Conservation (phyloP, 768 basidiomycete genomes). For the Tylopilus sp. region DNA sequence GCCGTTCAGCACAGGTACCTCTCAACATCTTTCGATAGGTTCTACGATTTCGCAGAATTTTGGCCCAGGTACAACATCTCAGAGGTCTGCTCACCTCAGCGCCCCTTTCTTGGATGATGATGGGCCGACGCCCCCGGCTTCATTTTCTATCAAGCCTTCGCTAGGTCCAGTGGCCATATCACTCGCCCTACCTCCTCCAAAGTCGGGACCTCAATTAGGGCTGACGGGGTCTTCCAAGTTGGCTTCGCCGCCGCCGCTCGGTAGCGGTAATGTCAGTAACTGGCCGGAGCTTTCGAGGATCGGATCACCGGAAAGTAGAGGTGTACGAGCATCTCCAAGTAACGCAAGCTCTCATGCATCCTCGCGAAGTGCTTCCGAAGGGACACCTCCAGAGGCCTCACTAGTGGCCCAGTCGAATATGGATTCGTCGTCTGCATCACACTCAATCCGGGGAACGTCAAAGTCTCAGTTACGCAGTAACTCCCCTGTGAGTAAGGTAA, state of each 20-base stretch:
- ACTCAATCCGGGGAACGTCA: conserved; percentile 15
- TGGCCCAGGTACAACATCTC: conserved; percentile 8
- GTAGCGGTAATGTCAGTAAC: background rate
- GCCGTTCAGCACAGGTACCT: conserved; percentile 8
- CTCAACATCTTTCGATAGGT: conserved; percentile 10
- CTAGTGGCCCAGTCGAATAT: conserved; percentile 13
- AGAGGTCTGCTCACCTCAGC: conserved; percentile 5
- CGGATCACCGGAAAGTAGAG: conserved; percentile 16
- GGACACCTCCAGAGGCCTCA: conserved; percentile 3
- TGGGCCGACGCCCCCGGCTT: conserved; percentile 2
- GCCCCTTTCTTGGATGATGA: conserved; percentile 21
- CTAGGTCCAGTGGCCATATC: conserved; percentile 16
- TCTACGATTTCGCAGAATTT: conserved; percentile 6
- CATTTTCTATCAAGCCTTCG: background rate
- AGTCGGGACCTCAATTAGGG: conserved; percentile 8
- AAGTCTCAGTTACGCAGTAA: conserved; percentile 15
- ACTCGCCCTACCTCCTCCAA: conserved; percentile 12
- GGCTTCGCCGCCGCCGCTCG: conserved; percentile 8
- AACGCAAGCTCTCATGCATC: conserved; percentile 1
- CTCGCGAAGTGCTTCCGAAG: conserved; percentile 4
- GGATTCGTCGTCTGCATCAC: conserved; percentile 1
- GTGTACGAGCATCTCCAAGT: conserved; percentile 5
- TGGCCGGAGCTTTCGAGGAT: conserved; percentile 15
- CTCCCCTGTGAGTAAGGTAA: conserved; percentile 9
- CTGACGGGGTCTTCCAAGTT: conserved; percentile 5